Conservation (phyloP, 805 yeast genomes). For the Kodamaea restingae region DNA sequence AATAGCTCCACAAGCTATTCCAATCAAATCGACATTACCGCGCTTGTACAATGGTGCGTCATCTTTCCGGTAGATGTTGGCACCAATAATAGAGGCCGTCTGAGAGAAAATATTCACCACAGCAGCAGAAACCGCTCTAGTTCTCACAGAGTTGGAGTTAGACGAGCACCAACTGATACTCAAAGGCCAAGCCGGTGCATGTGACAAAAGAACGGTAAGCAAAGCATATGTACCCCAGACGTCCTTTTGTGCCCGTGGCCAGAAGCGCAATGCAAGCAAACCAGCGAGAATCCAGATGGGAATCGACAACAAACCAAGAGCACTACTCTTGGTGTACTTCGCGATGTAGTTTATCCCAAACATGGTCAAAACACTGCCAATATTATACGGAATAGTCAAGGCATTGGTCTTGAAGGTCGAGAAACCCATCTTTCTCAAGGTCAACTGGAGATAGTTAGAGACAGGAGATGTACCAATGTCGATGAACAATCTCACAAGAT, state of each 20-base stretch:
- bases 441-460: constrained; percentile 11
- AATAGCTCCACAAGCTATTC: constrained; percentile 32
- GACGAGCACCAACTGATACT: constrained; percentile 59
- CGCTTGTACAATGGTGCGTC: constrained; percentile 59
- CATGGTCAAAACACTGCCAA: constrained; percentile 21
- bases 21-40: constrained; percentile 49
- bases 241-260: constrained; percentile 40
- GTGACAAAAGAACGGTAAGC: constrained; percentile 36
- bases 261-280: constrained; percentile 29
- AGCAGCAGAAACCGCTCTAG: constrained; percentile 63
- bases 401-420: constrained; percentile 49
- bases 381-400: constrained; percentile 48
- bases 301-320: constrained; percentile 9
- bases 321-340: constrained; percentile 19
- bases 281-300: constrained; percentile 20
- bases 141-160: constrained; percentile 57
- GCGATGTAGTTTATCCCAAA: constrained; percentile 20
- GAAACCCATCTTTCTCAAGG: constrained; percentile 40
- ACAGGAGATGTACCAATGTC: constrained; percentile 19
- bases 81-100: constrained; percentile 48
- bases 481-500: constrained; percentile 19
- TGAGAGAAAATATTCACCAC: constrained; percentile 64
- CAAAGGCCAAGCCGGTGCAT: constrained; percentile 52
- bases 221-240: constrained; percentile 44
- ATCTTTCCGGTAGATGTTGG: constrained; percentile 52